A percentile compares a stretch with the other conserved stretches of the same genome.
phyloP scores from a whole-genome alignment of 2,329 filamentous ascomycete genomes.

The Xylaria sp. region DNA sequence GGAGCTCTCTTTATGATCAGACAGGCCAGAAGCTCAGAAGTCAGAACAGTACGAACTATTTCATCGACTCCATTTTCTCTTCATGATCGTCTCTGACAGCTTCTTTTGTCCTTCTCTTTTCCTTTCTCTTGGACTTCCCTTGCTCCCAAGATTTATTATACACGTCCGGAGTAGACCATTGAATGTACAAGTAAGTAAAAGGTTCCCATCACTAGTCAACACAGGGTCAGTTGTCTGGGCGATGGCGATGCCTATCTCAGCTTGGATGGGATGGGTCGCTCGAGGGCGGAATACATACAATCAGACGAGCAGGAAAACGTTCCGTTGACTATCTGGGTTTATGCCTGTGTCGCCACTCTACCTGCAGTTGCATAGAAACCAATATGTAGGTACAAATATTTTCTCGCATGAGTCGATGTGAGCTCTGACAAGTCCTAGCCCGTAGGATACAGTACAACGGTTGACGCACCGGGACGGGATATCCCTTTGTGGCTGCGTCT shows the following conservation, averaged over 20 bases:
- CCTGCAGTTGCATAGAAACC: neutral
- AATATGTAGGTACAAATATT: neutral
- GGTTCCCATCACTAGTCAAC: neutral
- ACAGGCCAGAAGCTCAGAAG: neutral
- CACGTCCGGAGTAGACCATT: neutral
- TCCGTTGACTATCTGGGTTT: neutral
- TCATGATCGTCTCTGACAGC: neutral
- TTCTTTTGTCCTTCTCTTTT: neutral
- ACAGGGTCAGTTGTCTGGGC: neutral
- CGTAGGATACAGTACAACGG: conserved; percentile 4
- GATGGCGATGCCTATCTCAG: neutral
- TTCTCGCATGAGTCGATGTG: conserved; percentile 1
- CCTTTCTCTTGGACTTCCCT: neutral
- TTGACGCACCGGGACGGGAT: conserved; percentile 11
- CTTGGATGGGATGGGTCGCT: neutral
- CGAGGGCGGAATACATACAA: neutral
- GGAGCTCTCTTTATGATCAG: conserved; percentile 11
- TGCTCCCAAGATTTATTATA: neutral
- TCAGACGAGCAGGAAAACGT: neutral
- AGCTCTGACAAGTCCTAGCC: conserved; percentile 10
- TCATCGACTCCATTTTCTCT: neutral
- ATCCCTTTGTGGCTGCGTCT: conserved; percentile 19
- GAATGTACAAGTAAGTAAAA: neutral
- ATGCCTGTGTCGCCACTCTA: neutral
- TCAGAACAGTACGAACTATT: neutral